These are phyloP conservation scores for Nidula microcarpa DNA, from an alignment of 768 basidiomycete species.

Conservation along the genomic window DNA sequence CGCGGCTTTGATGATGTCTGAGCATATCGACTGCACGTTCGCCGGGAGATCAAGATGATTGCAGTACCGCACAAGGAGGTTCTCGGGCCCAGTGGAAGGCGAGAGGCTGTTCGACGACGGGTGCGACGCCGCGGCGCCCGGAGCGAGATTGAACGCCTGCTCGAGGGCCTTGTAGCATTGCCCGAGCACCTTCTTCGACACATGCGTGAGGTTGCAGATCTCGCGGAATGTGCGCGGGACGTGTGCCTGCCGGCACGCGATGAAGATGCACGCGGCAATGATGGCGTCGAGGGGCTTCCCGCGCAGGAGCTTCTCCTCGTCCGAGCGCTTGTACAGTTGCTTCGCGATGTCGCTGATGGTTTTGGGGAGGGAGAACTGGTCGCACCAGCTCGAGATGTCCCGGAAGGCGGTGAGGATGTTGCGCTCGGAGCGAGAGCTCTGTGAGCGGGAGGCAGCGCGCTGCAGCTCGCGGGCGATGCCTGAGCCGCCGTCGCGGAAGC, in stretches of 20 bases:
- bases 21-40: conserved; percentile 78
- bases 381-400: conserved; percentile 92
- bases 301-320: conserved; percentile 90
- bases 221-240: conserved; percentile 96
- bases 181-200: conserved; percentile 93
- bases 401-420: conserved; percentile 87
- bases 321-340: conserved; percentile 94
- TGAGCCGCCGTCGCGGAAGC: conserved; percentile 92
- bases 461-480: conserved; percentile 91
- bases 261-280: conserved; percentile 97
- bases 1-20: conserved; percentile 78
- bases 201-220: conserved; percentile 89
- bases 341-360: conserved; percentile 95
- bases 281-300: conserved; percentile 92
- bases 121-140: conserved; percentile 63
- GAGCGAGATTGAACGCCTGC: conserved; percentile 82
- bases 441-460: conserved; percentile 82
- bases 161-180: conserved; percentile 90
- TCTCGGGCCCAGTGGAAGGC: conserved; percentile 71
- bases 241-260: conserved; percentile 92
- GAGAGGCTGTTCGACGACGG: conserved; percentile 45
- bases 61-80: conserved; percentile 88
- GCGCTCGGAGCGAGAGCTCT: conserved; percentile 76
- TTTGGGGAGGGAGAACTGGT: conserved; percentile 91
- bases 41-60: conserved; percentile 86